Evolutionary conservation across 768 basidiomycete genomes (phyloP).

Genomic region (Leccinum boreale): DNA sequence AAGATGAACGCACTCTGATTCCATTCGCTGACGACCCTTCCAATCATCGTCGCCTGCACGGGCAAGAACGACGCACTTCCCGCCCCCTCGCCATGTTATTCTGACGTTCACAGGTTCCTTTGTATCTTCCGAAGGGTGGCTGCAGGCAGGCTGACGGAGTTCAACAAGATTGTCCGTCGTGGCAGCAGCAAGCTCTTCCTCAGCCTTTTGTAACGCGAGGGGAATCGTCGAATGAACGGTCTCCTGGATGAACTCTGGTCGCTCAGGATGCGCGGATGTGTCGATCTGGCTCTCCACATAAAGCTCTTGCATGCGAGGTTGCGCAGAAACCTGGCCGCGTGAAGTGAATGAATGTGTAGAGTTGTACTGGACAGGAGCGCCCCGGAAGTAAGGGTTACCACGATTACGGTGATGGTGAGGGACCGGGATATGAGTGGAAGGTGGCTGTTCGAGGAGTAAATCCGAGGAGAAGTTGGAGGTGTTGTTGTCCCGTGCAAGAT

Average conservation of each 20-base stretch:
- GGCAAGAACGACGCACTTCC: slow-evolving; percentile 60
- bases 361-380: slow-evolving; percentile 35
- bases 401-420: slow-evolving; percentile 28
- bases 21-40: slow-evolving; percentile 67
- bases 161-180: slow-evolving; percentile 13
- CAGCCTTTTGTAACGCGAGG: slow-evolving; percentile 42
- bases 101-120: slow-evolving; percentile 40
- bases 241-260: slow-evolving; percentile 48
- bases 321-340: slow-evolving; percentile 32
- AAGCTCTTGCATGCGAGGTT: slow-evolving; percentile 45
- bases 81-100: slow-evolving; percentile 66
- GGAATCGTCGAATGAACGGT: slow-evolving; percentile 64
- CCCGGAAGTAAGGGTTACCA: slow-evolving; percentile 34
- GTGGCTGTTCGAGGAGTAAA: slow-evolving; percentile 39
- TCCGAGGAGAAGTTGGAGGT: slow-evolving; percentile 36
- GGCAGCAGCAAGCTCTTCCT: slow-evolving; percentile 22
- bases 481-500: slow-evolving; percentile 24
- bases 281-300: slow-evolving; percentile 38
- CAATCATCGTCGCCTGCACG: slow-evolving; percentile 74
- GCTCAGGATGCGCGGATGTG: slow-evolving; percentile 27
- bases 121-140: slow-evolving; percentile 24
- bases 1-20: slow-evolving; percentile 49
- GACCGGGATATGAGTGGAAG: slow-evolving; percentile 42
- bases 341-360: slow-evolving; percentile 44
- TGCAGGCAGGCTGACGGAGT: slow-evolving; percentile 18